Evolutionary conservation across 2,329 filamentous ascomycete genomes (phyloP).

Genomic region (Aspergillus fumigatus): DNA sequence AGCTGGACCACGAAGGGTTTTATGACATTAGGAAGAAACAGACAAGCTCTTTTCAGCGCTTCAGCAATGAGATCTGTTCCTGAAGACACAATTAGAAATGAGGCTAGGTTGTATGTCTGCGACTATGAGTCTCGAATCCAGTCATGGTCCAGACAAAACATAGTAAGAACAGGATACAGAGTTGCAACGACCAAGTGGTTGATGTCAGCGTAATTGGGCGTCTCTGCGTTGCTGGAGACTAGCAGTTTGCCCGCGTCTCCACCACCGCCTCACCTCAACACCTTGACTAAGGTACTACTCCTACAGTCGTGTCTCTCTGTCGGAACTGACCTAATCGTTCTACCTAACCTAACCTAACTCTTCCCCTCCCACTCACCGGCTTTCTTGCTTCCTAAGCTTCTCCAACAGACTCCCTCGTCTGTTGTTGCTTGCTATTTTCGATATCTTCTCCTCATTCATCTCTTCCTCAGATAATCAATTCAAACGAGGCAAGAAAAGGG

Average conservation of each 20-base stretch:
- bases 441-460: not conserved
- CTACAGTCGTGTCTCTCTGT: constrained; percentile 7
- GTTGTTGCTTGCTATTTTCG: constrained; percentile 10
- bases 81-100: not conserved
- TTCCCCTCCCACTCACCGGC: constrained; percentile 6
- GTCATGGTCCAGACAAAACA: not conserved
- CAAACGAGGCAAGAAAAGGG: not conserved
- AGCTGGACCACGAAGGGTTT: not conserved
- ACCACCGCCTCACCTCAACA: constrained; percentile 9
- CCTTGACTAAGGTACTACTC: constrained; percentile 11
- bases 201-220: constrained; percentile 13
- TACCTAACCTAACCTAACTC: not conserved
- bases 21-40: not conserved
- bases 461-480: not conserved
- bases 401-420: constrained; percentile 4
- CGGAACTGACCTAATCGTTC: not conserved
- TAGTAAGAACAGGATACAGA: not conserved
- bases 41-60: not conserved
- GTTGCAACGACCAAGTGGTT: constrained; percentile 8
- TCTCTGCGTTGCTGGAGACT: not conserved
- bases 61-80: not conserved
- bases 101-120: not conserved
- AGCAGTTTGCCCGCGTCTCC: constrained; percentile 5
- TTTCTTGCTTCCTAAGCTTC: constrained; percentile 3
- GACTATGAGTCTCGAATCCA: not conserved